A percentile compares a stretch with the other conserved stretches of the same genome.
Evolutionary conservation across 2,329 filamentous ascomycete genomes (phyloP).

Genomic region (Pseudogymnoascus verrucosus): DNA sequence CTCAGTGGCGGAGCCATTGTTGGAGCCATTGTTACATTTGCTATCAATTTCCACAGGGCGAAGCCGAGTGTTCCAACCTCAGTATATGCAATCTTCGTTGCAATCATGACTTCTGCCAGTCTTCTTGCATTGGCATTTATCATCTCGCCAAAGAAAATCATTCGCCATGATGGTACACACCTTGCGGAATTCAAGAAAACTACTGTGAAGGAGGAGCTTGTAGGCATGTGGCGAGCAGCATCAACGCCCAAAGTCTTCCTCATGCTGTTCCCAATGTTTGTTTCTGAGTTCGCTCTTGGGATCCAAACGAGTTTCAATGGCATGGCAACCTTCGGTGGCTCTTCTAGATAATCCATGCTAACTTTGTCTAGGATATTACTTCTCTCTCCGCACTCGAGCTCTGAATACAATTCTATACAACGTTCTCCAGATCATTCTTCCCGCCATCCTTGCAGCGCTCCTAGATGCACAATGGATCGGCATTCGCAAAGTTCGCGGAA

Average conservation of each 20-base stretch:
- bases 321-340: not conserved
- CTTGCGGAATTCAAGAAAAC: constrained; percentile 15
- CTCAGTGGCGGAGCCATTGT: constrained; percentile 13
- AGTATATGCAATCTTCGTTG: constrained; percentile 17
- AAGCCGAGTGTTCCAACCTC: constrained; percentile 11
- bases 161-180: constrained; percentile 14
- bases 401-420: constrained; percentile 17
- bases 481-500: constrained; percentile 9
- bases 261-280: constrained; percentile 17
- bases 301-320: constrained; percentile 14
- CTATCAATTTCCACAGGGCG: constrained; percentile 5
- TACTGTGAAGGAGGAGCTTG: constrained; percentile 13
- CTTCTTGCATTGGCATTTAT: constrained; percentile 16
- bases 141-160: constrained; percentile 19
- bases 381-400: constrained; percentile 16
- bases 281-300: constrained; percentile 14
- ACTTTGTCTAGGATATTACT: constrained; percentile 11
- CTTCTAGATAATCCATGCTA: not conserved
- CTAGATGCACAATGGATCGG: constrained; percentile 12
- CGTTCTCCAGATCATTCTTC: constrained; percentile 13
- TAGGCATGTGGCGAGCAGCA: constrained; percentile 11
- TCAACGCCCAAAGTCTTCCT: constrained; percentile 13
- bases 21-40: constrained; percentile 14
- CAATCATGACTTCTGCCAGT: constrained; percentile 14
- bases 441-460: constrained; percentile 12